A percentile compares a stretch with the other conserved stretches of the same genome.
These are phyloP conservation scores for Peniophora sp. DNA, from an alignment of 1,284 basidiomycete genomes.

Conservation along the genomic window DNA sequence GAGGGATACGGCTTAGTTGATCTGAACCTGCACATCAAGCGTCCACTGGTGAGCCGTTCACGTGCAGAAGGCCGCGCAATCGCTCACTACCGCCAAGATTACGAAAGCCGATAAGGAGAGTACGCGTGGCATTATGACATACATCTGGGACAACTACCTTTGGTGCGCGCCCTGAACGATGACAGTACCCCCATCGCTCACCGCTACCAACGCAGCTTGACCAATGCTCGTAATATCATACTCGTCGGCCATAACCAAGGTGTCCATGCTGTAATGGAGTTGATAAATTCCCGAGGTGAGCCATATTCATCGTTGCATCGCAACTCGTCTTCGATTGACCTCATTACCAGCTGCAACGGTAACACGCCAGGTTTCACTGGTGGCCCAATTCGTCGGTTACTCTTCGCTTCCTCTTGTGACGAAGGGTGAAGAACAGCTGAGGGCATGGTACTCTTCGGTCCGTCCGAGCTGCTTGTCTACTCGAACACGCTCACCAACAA, in stretches of 20 bases:
- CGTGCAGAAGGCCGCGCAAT: neutral
- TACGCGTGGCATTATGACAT: slow-evolving; percentile 59
- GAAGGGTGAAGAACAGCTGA: slow-evolving; percentile 40
- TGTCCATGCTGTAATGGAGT: slow-evolving; percentile 64
- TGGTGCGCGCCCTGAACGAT: slow-evolving; percentile 37
- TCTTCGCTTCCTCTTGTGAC: slow-evolving; percentile 49
- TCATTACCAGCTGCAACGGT: slow-evolving; percentile 39
- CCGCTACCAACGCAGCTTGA: slow-evolving; percentile 42
- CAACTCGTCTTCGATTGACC: neutral
- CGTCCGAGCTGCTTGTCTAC: slow-evolving; percentile 5
- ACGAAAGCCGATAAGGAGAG: slow-evolving; percentile 26
- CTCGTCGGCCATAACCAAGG: slow-evolving; percentile 86
- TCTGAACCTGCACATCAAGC: slow-evolving; percentile 76
- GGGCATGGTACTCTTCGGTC: slow-evolving; percentile 61
- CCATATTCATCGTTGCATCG: neutral
- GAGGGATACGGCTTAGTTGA: slow-evolving; percentile 76
- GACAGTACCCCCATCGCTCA: neutral
- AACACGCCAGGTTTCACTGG: slow-evolving; percentile 54
- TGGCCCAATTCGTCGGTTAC: slow-evolving; percentile 73
- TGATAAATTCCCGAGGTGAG: slow-evolving; percentile 66
- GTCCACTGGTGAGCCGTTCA: slow-evolving; percentile 35
- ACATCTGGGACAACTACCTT: slow-evolving; percentile 95
- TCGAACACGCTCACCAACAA: neutral
- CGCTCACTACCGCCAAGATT: neutral
- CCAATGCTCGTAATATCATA: slow-evolving; percentile 63